phyloP scores from a whole-genome alignment of 805 yeast genomes.

The Pichia kluyveri region DNA sequence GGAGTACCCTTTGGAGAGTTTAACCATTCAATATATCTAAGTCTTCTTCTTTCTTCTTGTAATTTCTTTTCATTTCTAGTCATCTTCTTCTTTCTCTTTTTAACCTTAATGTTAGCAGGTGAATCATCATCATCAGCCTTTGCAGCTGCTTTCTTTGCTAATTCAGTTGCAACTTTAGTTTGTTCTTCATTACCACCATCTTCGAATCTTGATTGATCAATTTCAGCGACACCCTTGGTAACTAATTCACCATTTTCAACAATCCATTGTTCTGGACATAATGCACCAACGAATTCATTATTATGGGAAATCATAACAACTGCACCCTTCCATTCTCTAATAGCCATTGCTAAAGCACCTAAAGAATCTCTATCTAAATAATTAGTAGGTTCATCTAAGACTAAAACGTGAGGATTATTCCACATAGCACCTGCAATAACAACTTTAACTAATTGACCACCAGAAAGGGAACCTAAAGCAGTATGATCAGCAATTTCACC shows the following conservation, averaged over 20 bases:
- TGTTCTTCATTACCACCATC: slow-evolving; percentile 49
- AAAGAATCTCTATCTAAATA: slow-evolving; percentile 95
- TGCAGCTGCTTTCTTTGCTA: slow-evolving; percentile 37
- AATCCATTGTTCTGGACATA: slow-evolving; percentile 98
- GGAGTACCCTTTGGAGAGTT: slow-evolving; percentile 97
- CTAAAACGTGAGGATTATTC: slow-evolving; percentile 96
- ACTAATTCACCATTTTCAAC: slow-evolving; percentile 88
- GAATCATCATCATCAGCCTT: slow-evolving; percentile 60
- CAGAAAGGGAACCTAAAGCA: slow-evolving; percentile 91
- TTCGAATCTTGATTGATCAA: slow-evolving; percentile 75
- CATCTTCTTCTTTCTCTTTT: slow-evolving; percentile 81
- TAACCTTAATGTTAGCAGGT: slow-evolving; percentile 92
- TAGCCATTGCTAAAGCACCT: slow-evolving; percentile 96
- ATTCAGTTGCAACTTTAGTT: slow-evolving; percentile 35
- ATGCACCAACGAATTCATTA: slow-evolving; percentile 92
- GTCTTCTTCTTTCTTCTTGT: slow-evolving; percentile 88
- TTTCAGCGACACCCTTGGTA: slow-evolving; percentile 68
- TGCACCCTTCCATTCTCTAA: slow-evolving; percentile 97
- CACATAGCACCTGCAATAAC: slow-evolving; percentile 99
- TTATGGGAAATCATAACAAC: slow-evolving; percentile 98
- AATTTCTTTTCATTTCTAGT: slow-evolving; percentile 92
- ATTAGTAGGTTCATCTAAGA: slow-evolving; percentile 96
- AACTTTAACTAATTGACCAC: slow-evolving; percentile 97
- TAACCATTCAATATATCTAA: slow-evolving; percentile 91
- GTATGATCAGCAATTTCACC: slow-evolving; percentile 98